Base-by-base conservation (phyloP, 2,329 filamentous ascomycete genomes). In the Raffaelea arxii region DNA sequence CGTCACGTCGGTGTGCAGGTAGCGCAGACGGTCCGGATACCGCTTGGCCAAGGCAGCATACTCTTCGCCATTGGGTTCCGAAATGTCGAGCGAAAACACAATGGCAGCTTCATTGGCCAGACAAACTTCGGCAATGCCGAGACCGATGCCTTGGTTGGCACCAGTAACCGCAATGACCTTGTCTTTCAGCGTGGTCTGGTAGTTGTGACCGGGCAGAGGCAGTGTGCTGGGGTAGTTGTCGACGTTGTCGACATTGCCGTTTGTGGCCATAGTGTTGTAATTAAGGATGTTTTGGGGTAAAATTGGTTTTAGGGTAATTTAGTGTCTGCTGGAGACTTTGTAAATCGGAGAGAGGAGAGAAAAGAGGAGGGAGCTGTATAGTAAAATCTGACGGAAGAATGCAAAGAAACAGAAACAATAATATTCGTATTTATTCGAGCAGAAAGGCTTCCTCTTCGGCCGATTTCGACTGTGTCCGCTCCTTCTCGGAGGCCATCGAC, bases 1-100 rank as follows among this genome's bases (percentile, higher is more conserved):
- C 7, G 68, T 72, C 4, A 72, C 68, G 44, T 72, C 67, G 54
- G 67, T 68, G 46, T 71, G 56, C 46, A 71, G 56, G 55, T 67
- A 72, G 44, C 63, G 60, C 18, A 75, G 55, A 21, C 59, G 59
- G 47, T 66, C 65, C 14, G 67, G 63, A 52, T 66, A 64, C 6
- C 60, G 58, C 52, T 69, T 66, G 40, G 62, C 57, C 9, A 72
- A 50, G 7, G 54, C 59, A 52, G 59, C 38, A 58, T 67, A 59
- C 59, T 66, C 48, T 53, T 65, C 55, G 54, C 63, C 52, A n/a
- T n/a, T n/a, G 46, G 66, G 58, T 46, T 62, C 42, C 53, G 61
- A 58, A 39, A 68, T 57, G 54, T 70, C 67, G 32, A 70, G 57
- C 12, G 62, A 65, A 58, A 64, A 69, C 40, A 69, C 59, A 27